Base-by-base conservation (phyloP, 176 grass and related monocot genomes). In the Alopecurus myosuroides region DNA sequence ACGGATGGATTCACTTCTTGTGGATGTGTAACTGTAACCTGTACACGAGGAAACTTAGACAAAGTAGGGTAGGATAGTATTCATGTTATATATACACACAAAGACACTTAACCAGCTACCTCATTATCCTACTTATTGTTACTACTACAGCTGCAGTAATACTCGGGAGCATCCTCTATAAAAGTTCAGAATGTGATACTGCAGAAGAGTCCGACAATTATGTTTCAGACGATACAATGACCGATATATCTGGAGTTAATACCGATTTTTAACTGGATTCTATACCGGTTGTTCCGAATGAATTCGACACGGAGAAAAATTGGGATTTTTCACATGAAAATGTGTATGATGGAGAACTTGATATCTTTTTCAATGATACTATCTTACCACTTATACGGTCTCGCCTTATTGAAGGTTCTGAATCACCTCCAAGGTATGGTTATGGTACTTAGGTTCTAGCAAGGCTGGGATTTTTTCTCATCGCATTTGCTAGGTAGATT, bases 341-440 rank as follows among this genome's bases (percentile, higher is more conserved):
- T 88, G 69, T 64, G 63, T 37, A 80, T 25, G 57, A 92, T 90
- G 82, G 60, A 77, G 52, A 94, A 74, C 74, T 88, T 62, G 83
- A 81, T 84, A 77, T 82, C 50, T 94, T 82, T 57, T 67, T 82
- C 81, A 86, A 50, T 36, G 86, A 86, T 84, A 86, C 86, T 84
- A 77, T 96, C 88, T 85, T 94, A 73, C 91, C 94, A 23, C 94
- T 97, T 89, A 82, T 99, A 45, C 88, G 88, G 22, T 91, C 84
- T 77, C 79, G 50, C 53, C 57, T 94, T 33, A 77, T 64, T 82
- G 97, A 99, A 80, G 88, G 88, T 58, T 97, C 86, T 79, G 94
- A 99, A 85, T 92, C 88, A 52, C 89, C 95, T 66, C 76, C 86
- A 77, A 96, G 94, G 97, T 99, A 92, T 89, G 83, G 42, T 31